phyloP scores from a whole-genome alignment of 2,329 filamentous ascomycete genomes.

The Tetracladium maxilliforme region DNA sequence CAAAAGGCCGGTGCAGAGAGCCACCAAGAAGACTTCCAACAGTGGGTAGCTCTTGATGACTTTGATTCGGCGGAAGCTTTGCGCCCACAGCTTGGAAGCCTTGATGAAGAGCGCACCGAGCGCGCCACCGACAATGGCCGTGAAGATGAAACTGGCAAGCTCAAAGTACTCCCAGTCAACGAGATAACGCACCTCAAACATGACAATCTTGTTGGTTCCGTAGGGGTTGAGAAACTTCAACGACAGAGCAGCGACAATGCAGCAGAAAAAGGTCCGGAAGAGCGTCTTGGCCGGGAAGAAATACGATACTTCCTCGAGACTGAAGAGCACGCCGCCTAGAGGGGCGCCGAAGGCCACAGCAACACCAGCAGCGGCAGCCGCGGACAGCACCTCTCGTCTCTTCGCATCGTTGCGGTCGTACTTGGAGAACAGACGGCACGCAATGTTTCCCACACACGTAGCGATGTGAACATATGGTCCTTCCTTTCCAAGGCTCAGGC shows the following conservation, averaged over 20 bases:
- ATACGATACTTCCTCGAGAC: slow-evolving; percentile 88
- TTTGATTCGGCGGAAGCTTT: slow-evolving; percentile 68
- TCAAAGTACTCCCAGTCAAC: slow-evolving; percentile 93
- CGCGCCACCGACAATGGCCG: slow-evolving; percentile 73
- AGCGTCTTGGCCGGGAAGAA: slow-evolving; percentile 97
- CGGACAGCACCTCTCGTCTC: slow-evolving; percentile 82
- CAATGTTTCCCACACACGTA: slow-evolving; percentile 88
- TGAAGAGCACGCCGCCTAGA: slow-evolving; percentile 76
- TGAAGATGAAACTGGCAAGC: slow-evolving; percentile 67
- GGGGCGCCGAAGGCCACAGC: slow-evolving; percentile 91
- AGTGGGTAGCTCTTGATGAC: slow-evolving; percentile 73
- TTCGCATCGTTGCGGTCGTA: slow-evolving; percentile 93
- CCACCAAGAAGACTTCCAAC: slow-evolving; percentile 78
- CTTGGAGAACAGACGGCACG: slow-evolving; percentile 84
- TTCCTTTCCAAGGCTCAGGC: slow-evolving; percentile 87
- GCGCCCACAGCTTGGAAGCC: slow-evolving; percentile 79
- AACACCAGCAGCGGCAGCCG: slow-evolving; percentile 80
- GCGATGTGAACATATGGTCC: slow-evolving; percentile 96
- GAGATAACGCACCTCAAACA: slow-evolving; percentile 86
- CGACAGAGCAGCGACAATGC: slow-evolving; percentile 80
- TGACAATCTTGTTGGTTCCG: slow-evolving; percentile 88
- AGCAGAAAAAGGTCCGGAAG: slow-evolving; percentile 96
- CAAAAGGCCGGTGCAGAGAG: slow-evolving; percentile 66
- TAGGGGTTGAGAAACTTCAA: slow-evolving; percentile 95
- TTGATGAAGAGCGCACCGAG: slow-evolving; percentile 93